Evolutionary conservation across 2,329 filamentous ascomycete species (phyloP), one percentile per base, ranked within the genome.

Genomic region (Microdochium trichocladiopsis): DNA sequence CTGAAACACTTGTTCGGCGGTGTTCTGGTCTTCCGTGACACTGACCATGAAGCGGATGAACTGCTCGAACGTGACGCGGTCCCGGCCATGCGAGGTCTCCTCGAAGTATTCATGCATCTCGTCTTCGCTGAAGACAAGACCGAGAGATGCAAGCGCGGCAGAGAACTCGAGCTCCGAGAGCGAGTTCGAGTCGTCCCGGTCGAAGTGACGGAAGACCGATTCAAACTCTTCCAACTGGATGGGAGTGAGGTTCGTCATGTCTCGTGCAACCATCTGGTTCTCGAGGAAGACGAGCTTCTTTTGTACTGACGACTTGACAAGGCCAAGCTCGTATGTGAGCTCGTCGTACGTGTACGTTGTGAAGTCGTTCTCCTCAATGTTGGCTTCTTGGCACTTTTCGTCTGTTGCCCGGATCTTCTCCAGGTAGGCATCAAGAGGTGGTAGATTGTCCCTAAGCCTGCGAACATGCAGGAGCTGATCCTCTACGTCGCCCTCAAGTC

Each of bases 21-120:
- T 96, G 69, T 99, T 96, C 72, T 99, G 94, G 66, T 99, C 94
- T 71, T 99, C 94, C 12, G 94, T 99, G 49, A 96, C 94, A 61
- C 95, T 90, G 48, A 99, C 94, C 94, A 99, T 99, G 78, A 99
- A 99, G 37, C 90, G 86, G 67, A 99, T 99, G 66, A 99, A 99
- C 70, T 97, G 93, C 73, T 99, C 94, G 66, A 99, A 99, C 4
- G 89, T 94, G 50, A 99, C 94, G 58, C 87, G 82, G 68, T 86
- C 87, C 58, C 76, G 81, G 33, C 84, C 90, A 36, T 82, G 83
- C 57, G 89, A 92, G n/a, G 92, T 95, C 51, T 93, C 88, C 50
- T 87, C 65, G 71, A 96, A 99, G 61, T 93, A 93, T 51, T 93
- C 86, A 68, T 97, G 93, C 94, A 97, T 99, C 74, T 99, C 94